Base-by-base conservation (phyloP, 2,329 filamentous ascomycete species). In the Pezicula neosporulosa region DNA sequence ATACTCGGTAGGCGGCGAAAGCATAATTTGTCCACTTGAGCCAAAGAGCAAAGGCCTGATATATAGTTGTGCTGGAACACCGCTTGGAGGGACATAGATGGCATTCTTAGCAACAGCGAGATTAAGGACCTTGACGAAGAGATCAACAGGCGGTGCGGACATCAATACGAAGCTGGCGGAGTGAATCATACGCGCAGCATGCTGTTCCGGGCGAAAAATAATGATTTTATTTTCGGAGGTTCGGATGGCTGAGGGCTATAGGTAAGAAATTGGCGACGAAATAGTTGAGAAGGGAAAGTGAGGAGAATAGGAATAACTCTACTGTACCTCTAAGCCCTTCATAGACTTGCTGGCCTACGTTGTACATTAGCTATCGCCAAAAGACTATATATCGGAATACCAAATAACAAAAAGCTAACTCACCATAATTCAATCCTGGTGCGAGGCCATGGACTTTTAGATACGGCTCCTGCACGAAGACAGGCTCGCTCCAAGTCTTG, bases 41-140 rank as follows among this genome's bases (percentile, higher is more conserved):
- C 91, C 92, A 70, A 94, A 95, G 24, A 96, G 73, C 63, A 95
- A 77, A 1, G 92, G 92, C 0, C 92, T 86, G 58, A 96, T 81
- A 71, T 97, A 97, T 83, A 96, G 86, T 41, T 89, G 88, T 0
- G 90, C 90, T 35, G 90, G 89, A 0, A 89, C 93, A 60, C 83
- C 83, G 68, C 93, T 87, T 0, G 92, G 92, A 3, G 92, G 92
- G 1, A 96, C 92, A 66, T 82, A 96, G 59, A 85, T 90, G 52
- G 91, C 91, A 66, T 97, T 97, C 63, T 89, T 79, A 10, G 83
- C 82, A 15, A 96, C 91, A 4, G 85, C 85, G 30, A 85, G 67
- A 47, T 78, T 75, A 41, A 84, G 78, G 58, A 77, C 79, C 44
- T 77, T 69, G 19, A 83, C 61, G 68, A 87, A 88, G 37, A 79